A percentile compares a stretch with the other conserved stretches of the same genome.
These are phyloP conservation scores for Telopea speciosissima DNA, from an alignment of 177 flowering plant species.

Conservation along the genomic window DNA sequence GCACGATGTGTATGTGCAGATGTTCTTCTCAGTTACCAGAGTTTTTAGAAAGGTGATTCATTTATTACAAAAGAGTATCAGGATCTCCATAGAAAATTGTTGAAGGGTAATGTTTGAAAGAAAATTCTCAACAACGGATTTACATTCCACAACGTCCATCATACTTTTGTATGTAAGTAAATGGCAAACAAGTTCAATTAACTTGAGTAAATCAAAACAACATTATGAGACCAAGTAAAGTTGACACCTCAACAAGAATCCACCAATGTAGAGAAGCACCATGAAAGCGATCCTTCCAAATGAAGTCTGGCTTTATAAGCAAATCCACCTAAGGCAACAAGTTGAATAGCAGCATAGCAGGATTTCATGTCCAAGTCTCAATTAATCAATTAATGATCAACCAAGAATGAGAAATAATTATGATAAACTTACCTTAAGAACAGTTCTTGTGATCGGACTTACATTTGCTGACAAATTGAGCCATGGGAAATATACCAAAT, in stretches of 20 bases:
- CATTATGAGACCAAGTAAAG: conserved; percentile 5
- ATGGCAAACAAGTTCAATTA: not conserved
- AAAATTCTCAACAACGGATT: not conserved
- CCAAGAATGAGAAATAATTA: not conserved
- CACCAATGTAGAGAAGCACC: conserved; percentile 84
- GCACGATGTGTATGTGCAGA: too few species aligned
- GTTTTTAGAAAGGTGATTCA: not conserved
- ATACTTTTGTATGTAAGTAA: not conserved
- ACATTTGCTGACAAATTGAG: conserved; percentile 80
- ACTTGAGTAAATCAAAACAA: not conserved
- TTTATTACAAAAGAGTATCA: too few species aligned
- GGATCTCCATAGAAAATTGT: too few species aligned
- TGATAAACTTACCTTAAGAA: conserved; percentile 61
- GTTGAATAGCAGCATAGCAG: conserved; percentile 1
- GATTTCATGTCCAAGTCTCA: not conserved
- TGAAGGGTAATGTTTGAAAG: too few species aligned
- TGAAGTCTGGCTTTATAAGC: conserved; percentile 68
- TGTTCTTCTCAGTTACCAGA: too few species aligned
- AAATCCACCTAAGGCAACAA: conserved; percentile 61
- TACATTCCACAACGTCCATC: not conserved
- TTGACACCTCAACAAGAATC: conserved; percentile 90
- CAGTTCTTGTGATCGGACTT: conserved; percentile 98
- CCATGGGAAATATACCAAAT: conserved; percentile 76
- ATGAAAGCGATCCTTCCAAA: conserved; percentile 98
- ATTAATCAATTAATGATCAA: not conserved